Conservation (phyloP, 2,329 filamentous ascomycete genomes). For the Alternaria sp. region DNA sequence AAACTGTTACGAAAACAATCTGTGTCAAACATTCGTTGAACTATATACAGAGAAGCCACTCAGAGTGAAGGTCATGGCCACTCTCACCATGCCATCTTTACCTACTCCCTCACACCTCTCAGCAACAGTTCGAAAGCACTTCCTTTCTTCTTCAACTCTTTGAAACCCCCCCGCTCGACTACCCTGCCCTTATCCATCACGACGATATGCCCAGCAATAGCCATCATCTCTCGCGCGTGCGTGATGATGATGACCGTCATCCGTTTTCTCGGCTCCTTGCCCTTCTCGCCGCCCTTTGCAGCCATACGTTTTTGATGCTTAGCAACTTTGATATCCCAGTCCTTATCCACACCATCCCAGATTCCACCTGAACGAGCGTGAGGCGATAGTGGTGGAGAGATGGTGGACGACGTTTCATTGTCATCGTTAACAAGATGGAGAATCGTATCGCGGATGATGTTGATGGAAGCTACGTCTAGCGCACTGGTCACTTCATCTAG, state of each 20-base stretch:
- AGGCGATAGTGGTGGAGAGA: neutral
- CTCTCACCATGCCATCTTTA: neutral
- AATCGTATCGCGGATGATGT: conserved; percentile 70
- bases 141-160: conserved; percentile 59
- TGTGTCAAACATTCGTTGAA: neutral
- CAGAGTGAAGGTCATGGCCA: neutral
- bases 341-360: conserved; percentile 16
- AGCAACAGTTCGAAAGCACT: conserved; percentile 48
- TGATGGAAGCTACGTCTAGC: conserved; percentile 74
- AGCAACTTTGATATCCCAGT: conserved; percentile 21
- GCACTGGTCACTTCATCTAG: conserved; percentile 88
- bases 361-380: conserved; percentile 15
- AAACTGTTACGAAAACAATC: neutral
- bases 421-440: conserved; percentile 55
- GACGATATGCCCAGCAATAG: conserved; percentile 74
- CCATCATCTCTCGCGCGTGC: conserved; percentile 87
- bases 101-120: conserved; percentile 44
- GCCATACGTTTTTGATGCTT: neutral
- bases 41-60: neutral
- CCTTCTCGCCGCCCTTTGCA: conserved; percentile 17
- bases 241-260: conserved; percentile 83
- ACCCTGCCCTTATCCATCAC: conserved; percentile 73
- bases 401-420: neutral
- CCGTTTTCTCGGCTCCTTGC: conserved; percentile 33
- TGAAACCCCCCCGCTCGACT: conserved; percentile 73